Evolutionary conservation across 176 grass and related monocot species (phyloP), one percentile per base, ranked within the genome.

Genomic region (Typha latifolia): DNA sequence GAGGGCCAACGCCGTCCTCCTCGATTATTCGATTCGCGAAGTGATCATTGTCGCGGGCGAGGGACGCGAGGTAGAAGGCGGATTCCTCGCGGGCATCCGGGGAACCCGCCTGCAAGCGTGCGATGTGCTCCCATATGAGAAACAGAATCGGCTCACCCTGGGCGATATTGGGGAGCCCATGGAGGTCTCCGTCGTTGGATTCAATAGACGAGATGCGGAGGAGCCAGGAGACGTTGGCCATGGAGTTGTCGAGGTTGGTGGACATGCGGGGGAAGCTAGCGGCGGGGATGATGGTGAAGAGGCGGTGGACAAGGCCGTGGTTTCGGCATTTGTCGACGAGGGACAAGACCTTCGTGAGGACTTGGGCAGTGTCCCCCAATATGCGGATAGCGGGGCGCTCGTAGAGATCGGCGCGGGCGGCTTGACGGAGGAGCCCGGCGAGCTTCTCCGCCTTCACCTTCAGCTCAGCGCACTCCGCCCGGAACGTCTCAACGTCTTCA

Each of bases 121-220:
- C 84, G 78, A 91, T 79, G 74, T 87, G 84, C 62, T 84, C 84
- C 89, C 89, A 91, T 62, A 91, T 87, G 64, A 91, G 78, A 67
- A 82, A 91, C 3, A 91, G 81, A 19, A 91, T 91, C 5, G 89
- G 89, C 70, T 91, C 89, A 78, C 79, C 82, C 62, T 80, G 89
- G 47, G 81, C 84, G 64, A 91, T 91, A 7, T 82, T 82, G 26
- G 89, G 89, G 32, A 91, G 61, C 10, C 89, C 89, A 27, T 84
- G 80, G 64, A 84, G 71, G 57, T 81, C 81, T 24, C 80, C 84
- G 20, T 69, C 56, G 66, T 72, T 55, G 18, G 55, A 32, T 1
- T 14, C 20, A 11, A 55, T 26, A 0, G 56, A 21, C 2, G 69
- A 72, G 56, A 72, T 32, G 34, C 69, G 69, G 19, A 72, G 69